Base-by-base conservation (phyloP, 129 eudicot genomes). In the Glebionis coronaria region DNA sequence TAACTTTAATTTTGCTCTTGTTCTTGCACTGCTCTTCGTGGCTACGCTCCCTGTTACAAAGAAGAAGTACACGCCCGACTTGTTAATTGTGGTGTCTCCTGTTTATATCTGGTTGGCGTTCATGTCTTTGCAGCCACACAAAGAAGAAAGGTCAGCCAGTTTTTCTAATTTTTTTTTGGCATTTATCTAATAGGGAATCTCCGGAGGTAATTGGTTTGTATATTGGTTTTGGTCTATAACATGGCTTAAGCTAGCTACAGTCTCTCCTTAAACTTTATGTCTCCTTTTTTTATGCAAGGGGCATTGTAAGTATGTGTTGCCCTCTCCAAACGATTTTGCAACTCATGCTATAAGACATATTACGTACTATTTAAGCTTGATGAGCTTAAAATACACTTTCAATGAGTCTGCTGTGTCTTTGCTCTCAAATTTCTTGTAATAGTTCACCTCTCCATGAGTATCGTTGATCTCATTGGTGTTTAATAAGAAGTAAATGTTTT, bases 61-160 rank as follows among this genome's bases (percentile, higher is more conserved):
- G 83, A 88, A 82, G 81, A 93, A 93, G 78, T 88, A 84, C 62
- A 83, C 80, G 11, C 92, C 95, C 23, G 98, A 93, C 12, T 63
- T 93, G 83, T 47, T 86, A 67, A 71, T 88, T 62, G 76, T 93
- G 63, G 68, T 93, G 68, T 86, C 95, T 46, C 98, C 98, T 63
- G 45, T 93, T 38, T 93, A 93, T 78, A 88, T 93, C 72, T 93
- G 98, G 98, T 70, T 88, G 65, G 86, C 85, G n/a, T 88, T 93
- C 73, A 93, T 93, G 98, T 88, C 98, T 69, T 73, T 93, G 86
- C 98, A 88, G 83, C 95, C 98, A 35, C 98, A 93, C 85, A 93
- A 93, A 77, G 98, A 93, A 84, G 98, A 93, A 79, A 93, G 98
- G 98, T 93, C 67, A 50, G 83, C 73, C 56, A 23, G 2, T 52